phyloP scores from a whole-genome alignment of 768 basidiomycete species.

The Pleurotus salmoneostramineus region DNA sequence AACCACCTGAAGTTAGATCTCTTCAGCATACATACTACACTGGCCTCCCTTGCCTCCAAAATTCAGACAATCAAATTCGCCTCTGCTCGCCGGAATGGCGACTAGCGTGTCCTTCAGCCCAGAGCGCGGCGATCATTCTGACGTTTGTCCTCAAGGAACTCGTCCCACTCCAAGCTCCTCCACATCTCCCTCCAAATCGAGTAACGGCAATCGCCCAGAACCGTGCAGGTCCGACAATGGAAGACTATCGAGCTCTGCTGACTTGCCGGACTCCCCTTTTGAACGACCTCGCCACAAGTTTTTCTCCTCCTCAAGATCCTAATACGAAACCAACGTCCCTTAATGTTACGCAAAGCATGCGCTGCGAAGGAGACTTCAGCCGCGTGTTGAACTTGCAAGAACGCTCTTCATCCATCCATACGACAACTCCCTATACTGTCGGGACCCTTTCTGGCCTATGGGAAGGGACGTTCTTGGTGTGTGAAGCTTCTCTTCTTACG shows the following conservation, averaged over 20 bases:
- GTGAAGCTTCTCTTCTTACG: slow-evolving; percentile 9
- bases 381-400: slow-evolving; percentile 25
- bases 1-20: not conserved
- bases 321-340: not conserved
- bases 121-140: slow-evolving; percentile 45
- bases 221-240: slow-evolving; percentile 48
- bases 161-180: slow-evolving; percentile 37
- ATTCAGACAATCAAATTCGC: not conserved
- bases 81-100: slow-evolving; percentile 9
- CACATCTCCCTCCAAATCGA: slow-evolving; percentile 47
- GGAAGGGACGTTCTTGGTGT: slow-evolving; percentile 60
- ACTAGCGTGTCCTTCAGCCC: slow-evolving; percentile 30
- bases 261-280: slow-evolving; percentile 44
- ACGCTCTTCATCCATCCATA: slow-evolving; percentile 14
- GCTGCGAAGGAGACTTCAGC: slow-evolving; percentile 32
- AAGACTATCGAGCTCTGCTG: slow-evolving; percentile 43
- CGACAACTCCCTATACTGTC: slow-evolving; percentile 26
- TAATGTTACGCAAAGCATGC: slow-evolving; percentile 24
- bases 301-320: not conserved
- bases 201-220: slow-evolving; percentile 38
- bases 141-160: slow-evolving; percentile 50
- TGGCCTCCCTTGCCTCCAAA: not conserved
- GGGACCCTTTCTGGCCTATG: slow-evolving; percentile 53
- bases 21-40: not conserved
- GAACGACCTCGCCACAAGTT: slow-evolving; percentile 30